These are phyloP conservation scores for Gossypium schwendimanii DNA, from an alignment of 441 rosid genomes.

Conservation along the genomic window DNA sequence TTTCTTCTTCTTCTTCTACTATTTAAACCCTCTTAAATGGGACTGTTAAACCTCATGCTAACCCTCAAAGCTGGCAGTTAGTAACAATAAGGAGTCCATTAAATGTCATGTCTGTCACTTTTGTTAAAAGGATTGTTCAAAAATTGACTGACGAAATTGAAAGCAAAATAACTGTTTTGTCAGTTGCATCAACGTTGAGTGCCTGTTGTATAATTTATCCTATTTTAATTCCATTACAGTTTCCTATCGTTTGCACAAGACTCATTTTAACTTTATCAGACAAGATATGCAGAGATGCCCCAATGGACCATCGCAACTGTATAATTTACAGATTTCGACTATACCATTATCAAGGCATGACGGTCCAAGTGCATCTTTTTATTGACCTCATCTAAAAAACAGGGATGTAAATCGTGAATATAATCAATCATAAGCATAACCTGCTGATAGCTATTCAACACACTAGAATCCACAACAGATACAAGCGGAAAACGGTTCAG, in stretches of 20 bases:
- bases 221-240: background rate
- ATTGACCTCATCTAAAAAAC: background rate
- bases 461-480: background rate
- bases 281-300: background rate
- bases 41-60: too few species aligned
- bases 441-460: background rate
- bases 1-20: too few species aligned
- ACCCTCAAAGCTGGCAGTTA: too few species aligned
- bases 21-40: too few species aligned
- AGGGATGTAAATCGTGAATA: background rate
- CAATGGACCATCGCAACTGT: background rate
- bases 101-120: too few species aligned
- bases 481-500: background rate
- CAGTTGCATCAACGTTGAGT: too few species aligned
- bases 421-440: background rate
- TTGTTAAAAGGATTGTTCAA: too few species aligned
- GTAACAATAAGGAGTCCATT: too few species aligned
- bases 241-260: background rate
- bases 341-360: background rate
- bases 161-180: too few species aligned
- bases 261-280: background rate
- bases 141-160: too few species aligned
- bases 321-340: too few species aligned
- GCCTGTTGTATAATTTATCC: too few species aligned
- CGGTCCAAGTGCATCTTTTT: background rate